A percentile compares a stretch with the other conserved stretches of the same genome.
Conservation (phyloP, 306 rosid genomes). For the Gastrolobium villosum region DNA sequence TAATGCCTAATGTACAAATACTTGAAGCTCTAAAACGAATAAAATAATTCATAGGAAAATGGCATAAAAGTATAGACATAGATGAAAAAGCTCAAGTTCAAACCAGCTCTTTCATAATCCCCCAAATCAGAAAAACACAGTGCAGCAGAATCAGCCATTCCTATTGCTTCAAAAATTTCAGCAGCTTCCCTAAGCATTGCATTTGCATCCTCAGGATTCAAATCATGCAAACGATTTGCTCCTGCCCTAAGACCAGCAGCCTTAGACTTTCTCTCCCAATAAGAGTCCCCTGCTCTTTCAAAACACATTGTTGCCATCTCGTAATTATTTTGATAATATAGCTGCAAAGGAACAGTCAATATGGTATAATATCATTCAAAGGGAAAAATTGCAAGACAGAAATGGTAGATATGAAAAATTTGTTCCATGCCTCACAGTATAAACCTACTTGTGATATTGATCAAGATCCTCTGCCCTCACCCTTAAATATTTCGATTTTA, state of each 20-base stretch:
- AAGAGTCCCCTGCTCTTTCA: constrained; percentile 74
- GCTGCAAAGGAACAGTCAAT: constrained; percentile 51
- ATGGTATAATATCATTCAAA: not conserved
- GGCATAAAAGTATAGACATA: not conserved
- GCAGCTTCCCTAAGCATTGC: constrained; percentile 81
- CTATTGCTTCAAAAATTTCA: constrained; percentile 69
- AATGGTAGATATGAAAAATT: not conserved
- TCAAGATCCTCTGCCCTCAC: too few species aligned
- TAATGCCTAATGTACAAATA: not conserved
- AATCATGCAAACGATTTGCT: constrained; percentile 58
- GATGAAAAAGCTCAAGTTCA: constrained; percentile 21
- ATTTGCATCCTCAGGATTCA: constrained; percentile 61
- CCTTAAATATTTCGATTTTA: too few species aligned
- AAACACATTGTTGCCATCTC: constrained; percentile 85
- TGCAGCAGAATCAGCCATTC: constrained; percentile 71
- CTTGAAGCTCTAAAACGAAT: not conserved
- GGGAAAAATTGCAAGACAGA: not conserved
- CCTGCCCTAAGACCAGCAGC: constrained; percentile 73
- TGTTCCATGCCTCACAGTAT: not conserved
- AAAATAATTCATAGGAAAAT: not conserved
- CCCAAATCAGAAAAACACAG: constrained; percentile 76
- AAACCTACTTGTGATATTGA: not conserved
- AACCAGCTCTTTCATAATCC: constrained; percentile 78
- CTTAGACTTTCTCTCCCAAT: constrained; percentile 80
- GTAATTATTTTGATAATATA: constrained; percentile 68